A percentile compares a stretch with the other conserved stretches of the same genome.
These are phyloP conservation scores for Lathyrus oleraceus DNA, from an alignment of 306 rosid species.

Conservation along the genomic window DNA sequence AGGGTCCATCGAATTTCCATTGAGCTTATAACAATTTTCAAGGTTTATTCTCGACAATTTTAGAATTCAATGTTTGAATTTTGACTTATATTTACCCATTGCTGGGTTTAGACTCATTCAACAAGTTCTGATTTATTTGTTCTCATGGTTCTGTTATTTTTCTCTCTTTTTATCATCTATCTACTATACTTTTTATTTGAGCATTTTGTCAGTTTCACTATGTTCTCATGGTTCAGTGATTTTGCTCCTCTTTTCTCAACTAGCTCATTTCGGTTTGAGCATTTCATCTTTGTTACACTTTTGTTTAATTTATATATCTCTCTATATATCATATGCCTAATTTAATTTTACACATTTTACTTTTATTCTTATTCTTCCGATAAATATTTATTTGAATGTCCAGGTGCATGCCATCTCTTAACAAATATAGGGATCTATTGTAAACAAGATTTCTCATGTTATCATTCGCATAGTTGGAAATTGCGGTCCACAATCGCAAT, in stretches of 20 bases:
- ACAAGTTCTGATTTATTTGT: neutral
- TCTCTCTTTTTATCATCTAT: neutral
- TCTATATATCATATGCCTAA: slow-evolving; percentile 17
- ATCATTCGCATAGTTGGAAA: too few species aligned
- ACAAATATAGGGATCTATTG: slow-evolving; percentile 70
- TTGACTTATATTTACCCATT: too few species aligned
- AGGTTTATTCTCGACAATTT: too few species aligned
- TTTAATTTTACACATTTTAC: neutral
- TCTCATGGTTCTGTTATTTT: neutral
- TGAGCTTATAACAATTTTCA: too few species aligned
- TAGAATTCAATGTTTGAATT: too few species aligned
- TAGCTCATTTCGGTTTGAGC: neutral
- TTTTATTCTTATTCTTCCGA: slow-evolving; percentile 16
- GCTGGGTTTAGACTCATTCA: too few species aligned
- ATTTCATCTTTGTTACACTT: neutral
- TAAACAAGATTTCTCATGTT: slow-evolving; percentile 67
- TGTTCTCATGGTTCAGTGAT: neutral
- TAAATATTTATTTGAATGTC: slow-evolving; percentile 39
- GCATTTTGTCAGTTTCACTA: neutral
- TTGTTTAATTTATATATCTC: neutral
- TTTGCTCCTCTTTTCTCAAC: neutral
- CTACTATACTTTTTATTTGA: neutral
- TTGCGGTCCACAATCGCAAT: too few species aligned
- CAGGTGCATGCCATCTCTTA: slow-evolving; percentile 85
- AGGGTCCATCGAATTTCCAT: too few species aligned